phyloP scores from a whole-genome alignment of 176 grass and related monocot genomes.

The Bonia amplexicaulis region DNA sequence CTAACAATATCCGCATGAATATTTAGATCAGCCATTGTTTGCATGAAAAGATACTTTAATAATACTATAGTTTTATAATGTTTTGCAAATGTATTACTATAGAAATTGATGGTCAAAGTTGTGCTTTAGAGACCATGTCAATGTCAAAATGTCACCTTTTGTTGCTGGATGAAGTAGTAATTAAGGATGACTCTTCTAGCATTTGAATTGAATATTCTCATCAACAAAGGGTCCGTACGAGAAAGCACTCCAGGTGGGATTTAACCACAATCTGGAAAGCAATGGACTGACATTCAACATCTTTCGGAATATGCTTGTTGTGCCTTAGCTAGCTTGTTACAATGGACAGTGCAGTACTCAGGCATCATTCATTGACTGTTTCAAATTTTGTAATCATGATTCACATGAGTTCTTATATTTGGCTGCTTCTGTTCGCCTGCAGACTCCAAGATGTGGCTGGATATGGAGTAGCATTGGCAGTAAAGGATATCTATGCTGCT shows the following conservation, averaged over 20 bases:
- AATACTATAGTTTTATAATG: neutral
- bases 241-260: neutral
- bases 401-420: conserved; percentile 6
- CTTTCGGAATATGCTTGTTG: neutral
- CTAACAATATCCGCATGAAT: neutral
- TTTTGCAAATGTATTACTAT: neutral
- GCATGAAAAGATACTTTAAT: neutral
- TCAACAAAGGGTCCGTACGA: neutral
- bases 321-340: conserved; percentile 14
- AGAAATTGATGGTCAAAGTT: neutral
- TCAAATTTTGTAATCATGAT: neutral
- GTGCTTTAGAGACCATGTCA: neutral
- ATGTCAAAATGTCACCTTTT: neutral
- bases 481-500: conserved; percentile 54
- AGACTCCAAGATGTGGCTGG: conserved; percentile 90
- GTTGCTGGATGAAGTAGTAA: neutral
- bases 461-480: conserved; percentile 88
- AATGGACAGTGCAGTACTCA: neutral
- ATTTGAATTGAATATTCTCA: neutral
- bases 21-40: neutral
- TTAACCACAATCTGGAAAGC: neutral
- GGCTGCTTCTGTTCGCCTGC: neutral
- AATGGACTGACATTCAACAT: neutral
- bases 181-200: neutral
- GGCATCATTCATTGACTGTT: neutral